Evolutionary conservation across 495 filamentous ascomycete genomes (phyloP).

Genomic region (Hapsidospora chrysogenum): DNA sequence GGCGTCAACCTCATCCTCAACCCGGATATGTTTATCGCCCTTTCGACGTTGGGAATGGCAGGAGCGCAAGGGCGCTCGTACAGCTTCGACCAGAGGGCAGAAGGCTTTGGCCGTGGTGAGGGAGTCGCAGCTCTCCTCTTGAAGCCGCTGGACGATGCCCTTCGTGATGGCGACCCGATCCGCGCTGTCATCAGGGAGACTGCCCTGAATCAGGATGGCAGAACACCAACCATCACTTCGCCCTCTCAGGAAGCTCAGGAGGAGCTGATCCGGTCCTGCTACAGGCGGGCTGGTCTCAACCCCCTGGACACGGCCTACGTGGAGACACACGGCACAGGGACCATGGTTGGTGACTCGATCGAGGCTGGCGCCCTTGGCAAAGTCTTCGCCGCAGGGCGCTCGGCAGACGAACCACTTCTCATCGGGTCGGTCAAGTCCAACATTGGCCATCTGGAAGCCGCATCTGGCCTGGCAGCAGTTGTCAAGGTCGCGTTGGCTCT

Average conservation of each 20-base stretch:
- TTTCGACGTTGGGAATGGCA: conserved; percentile 45
- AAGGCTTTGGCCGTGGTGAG: conserved; percentile 67
- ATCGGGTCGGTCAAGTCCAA: conserved; percentile 81
- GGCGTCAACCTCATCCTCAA: conserved; percentile 21
- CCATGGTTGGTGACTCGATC: conserved; percentile 62
- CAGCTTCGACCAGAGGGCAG: conserved; percentile 25
- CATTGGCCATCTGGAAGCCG: conserved; percentile 79
- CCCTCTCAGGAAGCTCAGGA: conserved; percentile 63
- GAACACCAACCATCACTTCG: conserved; percentile 67
- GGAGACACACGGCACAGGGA: conserved; percentile 85
- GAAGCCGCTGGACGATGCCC: conserved; percentile 59
- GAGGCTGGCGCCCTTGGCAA: conserved; percentile 68
- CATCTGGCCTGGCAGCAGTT: conserved; percentile 67
- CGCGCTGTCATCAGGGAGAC: conserved; percentile 49
- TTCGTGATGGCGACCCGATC: conserved; percentile 58
- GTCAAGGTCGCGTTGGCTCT: conserved; percentile 83
- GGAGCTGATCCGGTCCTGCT: conserved; percentile 47
- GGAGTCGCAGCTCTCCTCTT: conserved; percentile 53
- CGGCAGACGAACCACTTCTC: conserved; percentile 52
- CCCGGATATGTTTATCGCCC: conserved; percentile 69
- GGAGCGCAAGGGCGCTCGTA: conserved; percentile 34
- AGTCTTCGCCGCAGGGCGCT: conserved; percentile 63
- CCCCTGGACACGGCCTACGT: conserved; percentile 65
- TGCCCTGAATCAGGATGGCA: conserved; percentile 60
- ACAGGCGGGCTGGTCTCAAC: conserved; percentile 52